Conservation (phyloP, 306 rosid species). For the Pyrus bretschneideri region DNA sequence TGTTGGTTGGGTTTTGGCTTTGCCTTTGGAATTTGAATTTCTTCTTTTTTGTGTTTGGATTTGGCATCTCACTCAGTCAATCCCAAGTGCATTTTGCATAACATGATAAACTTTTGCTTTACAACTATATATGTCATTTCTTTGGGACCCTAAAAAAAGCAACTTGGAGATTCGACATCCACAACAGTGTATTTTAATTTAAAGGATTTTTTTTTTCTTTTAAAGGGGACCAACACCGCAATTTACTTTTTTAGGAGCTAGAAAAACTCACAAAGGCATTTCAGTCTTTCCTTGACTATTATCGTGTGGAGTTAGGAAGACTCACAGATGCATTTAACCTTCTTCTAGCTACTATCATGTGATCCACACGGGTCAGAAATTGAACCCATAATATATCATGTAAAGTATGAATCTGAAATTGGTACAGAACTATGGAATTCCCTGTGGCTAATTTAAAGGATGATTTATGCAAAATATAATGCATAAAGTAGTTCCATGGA, state of each 20-base stretch:
- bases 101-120: no score
- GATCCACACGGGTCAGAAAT: fast-evolving
- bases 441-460: no score
- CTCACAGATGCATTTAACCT: fast-evolving
- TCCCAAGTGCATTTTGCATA: not conserved
- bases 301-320: no score
- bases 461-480: not conserved
- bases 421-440: fast-evolving
- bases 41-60: not conserved
- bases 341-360: no score
- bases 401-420: fast-evolving
- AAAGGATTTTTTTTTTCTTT: no score
- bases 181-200: no score
- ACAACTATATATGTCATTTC: no score
- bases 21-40: not conserved
- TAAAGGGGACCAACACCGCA: no score
- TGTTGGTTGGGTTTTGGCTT: not conserved
- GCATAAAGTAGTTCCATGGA: not conserved
- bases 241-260: no score
- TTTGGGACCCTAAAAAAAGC: no score
- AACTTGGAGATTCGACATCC: no score
- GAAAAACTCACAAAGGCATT: no score
- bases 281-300: fast-evolving
- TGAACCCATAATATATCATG: fast-evolving
- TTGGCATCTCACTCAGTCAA: slow-evolving; percentile 9